Percentiles rank a stretch among this genome's conserved stretches.
Conservation (phyloP, 352 stramenopile species). For the Phytophthora pluvialis region DNA sequence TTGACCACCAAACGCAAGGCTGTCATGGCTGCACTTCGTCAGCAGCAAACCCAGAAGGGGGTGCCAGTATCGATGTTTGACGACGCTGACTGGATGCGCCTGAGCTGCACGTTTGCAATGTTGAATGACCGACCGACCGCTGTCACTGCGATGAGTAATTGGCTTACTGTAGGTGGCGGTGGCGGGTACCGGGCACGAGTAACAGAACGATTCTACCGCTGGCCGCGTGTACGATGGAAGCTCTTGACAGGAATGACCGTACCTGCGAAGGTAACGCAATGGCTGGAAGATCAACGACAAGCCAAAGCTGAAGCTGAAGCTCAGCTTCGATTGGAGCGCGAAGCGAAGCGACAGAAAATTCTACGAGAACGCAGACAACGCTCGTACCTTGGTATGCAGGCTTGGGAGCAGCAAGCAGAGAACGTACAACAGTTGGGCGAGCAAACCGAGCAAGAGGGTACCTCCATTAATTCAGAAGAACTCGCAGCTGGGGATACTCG, state of each 20-base stretch:
- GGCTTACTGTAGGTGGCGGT: conserved; percentile 38
- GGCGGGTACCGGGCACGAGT: conserved; percentile 51
- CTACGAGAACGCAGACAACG: conserved; percentile 38
- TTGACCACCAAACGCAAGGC: conserved; percentile 42
- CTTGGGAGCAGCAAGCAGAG: conserved; percentile 38
- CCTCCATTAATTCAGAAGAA: conserved; percentile 4
- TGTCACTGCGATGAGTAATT: conserved; percentile 40
- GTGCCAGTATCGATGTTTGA: conserved; percentile 14
- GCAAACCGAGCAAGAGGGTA: conserved; percentile 2
- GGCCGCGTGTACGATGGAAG: conserved; percentile 69
- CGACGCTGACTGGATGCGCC: conserved; percentile 58
- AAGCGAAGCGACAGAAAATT: conserved; percentile 37
- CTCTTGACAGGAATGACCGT: conserved; percentile 52
- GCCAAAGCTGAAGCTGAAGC: conserved; percentile 23
- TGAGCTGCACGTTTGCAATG: conserved; percentile 52
- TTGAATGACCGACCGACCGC: conserved; percentile 51
- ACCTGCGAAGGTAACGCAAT: conserved; percentile 40
- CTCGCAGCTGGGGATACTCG: neutral
- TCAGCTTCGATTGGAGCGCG: conserved; percentile 27
- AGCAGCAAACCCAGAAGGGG: conserved; percentile 18
- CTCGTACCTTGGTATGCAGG: conserved; percentile 27
- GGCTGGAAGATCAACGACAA: conserved; percentile 30
- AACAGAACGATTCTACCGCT: conserved; percentile 49
- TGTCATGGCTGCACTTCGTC: conserved; percentile 32
- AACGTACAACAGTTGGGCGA: conserved; percentile 15